Conservation (phyloP, 257 asterid genomes). For the Nicotiana knightiana region DNA sequence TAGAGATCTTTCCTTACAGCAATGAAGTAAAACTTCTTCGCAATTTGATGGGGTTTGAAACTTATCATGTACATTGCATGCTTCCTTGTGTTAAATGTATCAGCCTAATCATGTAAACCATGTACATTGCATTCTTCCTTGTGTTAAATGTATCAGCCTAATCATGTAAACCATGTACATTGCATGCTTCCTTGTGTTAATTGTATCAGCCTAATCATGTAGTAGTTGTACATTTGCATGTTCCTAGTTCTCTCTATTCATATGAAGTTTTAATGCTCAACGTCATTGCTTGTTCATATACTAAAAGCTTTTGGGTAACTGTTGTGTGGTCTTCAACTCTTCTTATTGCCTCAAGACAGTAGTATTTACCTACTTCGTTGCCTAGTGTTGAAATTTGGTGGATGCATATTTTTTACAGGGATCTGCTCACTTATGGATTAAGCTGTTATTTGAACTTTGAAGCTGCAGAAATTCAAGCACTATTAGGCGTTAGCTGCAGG, state of each 20-base stretch:
- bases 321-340: no score
- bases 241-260: not conserved
- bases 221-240: not conserved
- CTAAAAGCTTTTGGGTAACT: no score
- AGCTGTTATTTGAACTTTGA: no score
- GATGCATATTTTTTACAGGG: no score
- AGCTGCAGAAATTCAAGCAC: no score
- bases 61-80: not conserved
- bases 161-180: not conserved
- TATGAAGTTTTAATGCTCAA: no score
- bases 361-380: no score
- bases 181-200: not conserved
- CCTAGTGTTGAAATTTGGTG: no score
- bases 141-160: not conserved
- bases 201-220: not conserved
- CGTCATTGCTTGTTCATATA: no score
- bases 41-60: not conserved
- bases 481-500: no score
- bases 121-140: not conserved
- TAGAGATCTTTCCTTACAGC: not conserved
- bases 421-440: no score
- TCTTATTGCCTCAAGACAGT: no score
- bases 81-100: not conserved
- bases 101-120: not conserved
- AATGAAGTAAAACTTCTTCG: not conserved